Evolutionary conservation across 1,284 basidiomycete species (phyloP).

Genomic region (Trametes polyzona): DNA sequence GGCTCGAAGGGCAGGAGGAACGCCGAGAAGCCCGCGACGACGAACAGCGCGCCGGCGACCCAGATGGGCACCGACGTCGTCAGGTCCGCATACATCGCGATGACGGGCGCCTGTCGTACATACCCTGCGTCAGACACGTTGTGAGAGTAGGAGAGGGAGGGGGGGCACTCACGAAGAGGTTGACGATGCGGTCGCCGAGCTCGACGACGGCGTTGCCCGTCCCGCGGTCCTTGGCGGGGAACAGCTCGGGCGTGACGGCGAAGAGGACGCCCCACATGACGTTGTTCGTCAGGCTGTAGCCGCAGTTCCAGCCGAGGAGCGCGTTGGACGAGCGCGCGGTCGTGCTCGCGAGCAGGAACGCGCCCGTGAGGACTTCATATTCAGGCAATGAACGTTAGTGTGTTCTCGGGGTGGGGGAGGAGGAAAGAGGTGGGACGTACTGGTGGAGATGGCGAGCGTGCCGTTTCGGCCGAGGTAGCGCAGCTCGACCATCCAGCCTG

Average conservation of each 20-base stretch:
- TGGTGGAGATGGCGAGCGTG: slow-evolving; percentile 61
- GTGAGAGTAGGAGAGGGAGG: background rate
- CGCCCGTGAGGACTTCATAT: slow-evolving; percentile 59
- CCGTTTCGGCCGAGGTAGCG: slow-evolving; percentile 62
- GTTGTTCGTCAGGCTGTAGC: slow-evolving; percentile 62
- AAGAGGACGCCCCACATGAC: slow-evolving; percentile 78
- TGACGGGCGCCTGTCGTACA: slow-evolving; percentile 57
- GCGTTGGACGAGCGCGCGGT: slow-evolving; percentile 63
- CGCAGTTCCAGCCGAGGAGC: slow-evolving; percentile 75
- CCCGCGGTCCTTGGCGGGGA: slow-evolving; percentile 71
- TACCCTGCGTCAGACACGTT: background rate
- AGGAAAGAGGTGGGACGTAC: slow-evolving; percentile 32
- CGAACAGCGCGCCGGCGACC: slow-evolving; percentile 66
- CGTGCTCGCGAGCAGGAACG: slow-evolving; percentile 69
- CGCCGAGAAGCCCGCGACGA: slow-evolving; percentile 61
- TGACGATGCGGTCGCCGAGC: slow-evolving; percentile 66
- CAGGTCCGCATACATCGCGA: slow-evolving; percentile 64
- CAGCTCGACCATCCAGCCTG: slow-evolving; percentile 59
- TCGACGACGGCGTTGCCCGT: slow-evolving; percentile 69
- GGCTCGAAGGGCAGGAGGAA: slow-evolving; percentile 75
- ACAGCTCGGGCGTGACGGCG: slow-evolving; percentile 66
- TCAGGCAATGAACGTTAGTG: background rate
- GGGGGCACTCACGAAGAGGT: slow-evolving; percentile 51
- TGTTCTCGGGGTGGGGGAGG: background rate
- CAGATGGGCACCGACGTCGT: slow-evolving; percentile 70